Conservation (phyloP, 2,329 filamentous ascomycete species). For the Penicillium sp. region DNA sequence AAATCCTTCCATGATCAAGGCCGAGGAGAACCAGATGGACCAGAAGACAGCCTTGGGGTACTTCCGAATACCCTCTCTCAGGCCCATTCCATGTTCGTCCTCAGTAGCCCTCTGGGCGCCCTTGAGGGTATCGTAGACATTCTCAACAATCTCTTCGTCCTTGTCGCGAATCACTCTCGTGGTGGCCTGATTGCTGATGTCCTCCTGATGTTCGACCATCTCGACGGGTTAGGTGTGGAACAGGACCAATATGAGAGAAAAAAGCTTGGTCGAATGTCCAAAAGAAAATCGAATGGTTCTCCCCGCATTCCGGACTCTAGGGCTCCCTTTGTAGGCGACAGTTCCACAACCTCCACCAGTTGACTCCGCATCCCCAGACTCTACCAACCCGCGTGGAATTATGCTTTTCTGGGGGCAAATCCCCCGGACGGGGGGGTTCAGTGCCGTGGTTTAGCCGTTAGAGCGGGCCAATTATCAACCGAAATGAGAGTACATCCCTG, state of each 20-base stretch:
- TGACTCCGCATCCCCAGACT: conserved; percentile 13
- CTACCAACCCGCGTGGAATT: not conserved
- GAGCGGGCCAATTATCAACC: conserved; percentile 4
- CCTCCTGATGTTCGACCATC: conserved; percentile 19
- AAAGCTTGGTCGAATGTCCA: not conserved
- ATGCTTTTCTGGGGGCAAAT: conserved; percentile 3
- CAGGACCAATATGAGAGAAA: not conserved
- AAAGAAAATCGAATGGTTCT: not conserved
- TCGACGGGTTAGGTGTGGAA: not conserved
- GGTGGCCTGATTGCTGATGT: conserved; percentile 9
- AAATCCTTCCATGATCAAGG: conserved; percentile 30
- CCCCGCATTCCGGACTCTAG: not conserved
- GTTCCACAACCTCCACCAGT: not conserved
- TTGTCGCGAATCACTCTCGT: conserved; percentile 12
- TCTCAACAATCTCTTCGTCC: conserved; percentile 11
- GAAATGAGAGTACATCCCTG: not conserved
- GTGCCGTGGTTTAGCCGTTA: not conserved
- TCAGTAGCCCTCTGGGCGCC: conserved; percentile 18
- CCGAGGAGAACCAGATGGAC: conserved; percentile 24
- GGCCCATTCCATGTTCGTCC: conserved; percentile 15
- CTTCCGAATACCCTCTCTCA: conserved; percentile 20
- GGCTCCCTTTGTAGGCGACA: conserved; percentile 4
- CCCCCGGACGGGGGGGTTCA: not conserved
- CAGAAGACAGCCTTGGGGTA: conserved; percentile 26
- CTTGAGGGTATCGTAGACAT: conserved; percentile 10